Base-by-base conservation (phyloP, 495 filamentous ascomycete genomes). In the Hypoxylon lenormandii region DNA sequence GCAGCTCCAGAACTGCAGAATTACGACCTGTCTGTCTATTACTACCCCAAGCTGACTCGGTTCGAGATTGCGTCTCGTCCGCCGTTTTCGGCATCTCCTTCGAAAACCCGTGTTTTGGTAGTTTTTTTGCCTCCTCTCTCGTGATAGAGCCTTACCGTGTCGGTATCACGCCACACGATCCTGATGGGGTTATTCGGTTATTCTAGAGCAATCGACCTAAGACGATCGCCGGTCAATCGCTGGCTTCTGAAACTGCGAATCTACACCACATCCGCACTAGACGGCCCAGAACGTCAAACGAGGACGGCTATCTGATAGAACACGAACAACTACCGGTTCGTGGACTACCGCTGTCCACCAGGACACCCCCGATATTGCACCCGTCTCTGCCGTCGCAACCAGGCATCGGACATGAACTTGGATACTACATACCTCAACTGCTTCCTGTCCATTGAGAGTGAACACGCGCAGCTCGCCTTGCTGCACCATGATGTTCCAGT, bases 51-150 rank as follows among this genome's bases (percentile, higher is more conserved):
- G 42, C 67, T 70, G 61, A 61, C 67, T 70, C 60, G 60, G 54
- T 28, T 64, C 22, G 5, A 56, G 45, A 26, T 52, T 55, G 51
- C 56, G 45, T 52, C 60, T 49, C 55, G 61, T 42, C 6, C 57
- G 57, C 68, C 56, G 68, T 40, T 70, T 70, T 70, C 61, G 68
- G 68, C 62, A 66, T 52, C 46, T 66, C 57, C 62, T 66, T 57
- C 21, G 15, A 61, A 58, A 15, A 23, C 28, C 42, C 22, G 42
- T 33, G 30, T 33, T 7, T 33, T 33, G n/a, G n/a, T 30, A 4
- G 33, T 52, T 22, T 42, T 51, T 53, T 49, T 37, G 40, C 50
- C 60, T 60, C 43, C 19, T 2, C 16, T 33, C 22, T 43, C 40
- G n/a, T 18, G 18, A 52, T 11, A 30, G 45, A 13, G 15, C 16